These are phyloP conservation scores for Jatropha curcas DNA, from an alignment of 345 rosid genomes.

Conservation along the genomic window DNA sequence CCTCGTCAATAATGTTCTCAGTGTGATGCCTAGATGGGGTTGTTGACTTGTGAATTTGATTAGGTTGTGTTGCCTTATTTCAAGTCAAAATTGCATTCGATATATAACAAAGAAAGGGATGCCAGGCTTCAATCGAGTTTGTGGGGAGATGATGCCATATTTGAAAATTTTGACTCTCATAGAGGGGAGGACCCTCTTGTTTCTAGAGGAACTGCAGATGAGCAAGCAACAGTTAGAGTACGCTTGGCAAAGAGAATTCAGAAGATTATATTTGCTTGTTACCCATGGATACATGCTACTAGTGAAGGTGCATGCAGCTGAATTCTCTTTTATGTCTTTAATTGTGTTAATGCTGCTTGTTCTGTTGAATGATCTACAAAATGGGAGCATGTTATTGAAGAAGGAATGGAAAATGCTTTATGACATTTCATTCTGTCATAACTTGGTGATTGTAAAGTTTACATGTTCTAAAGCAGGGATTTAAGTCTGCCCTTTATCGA, in stretches of 20 bases:
- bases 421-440: neutral
- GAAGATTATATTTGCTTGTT: constrained; percentile 73
- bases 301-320: constrained; percentile 66
- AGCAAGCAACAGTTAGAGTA: constrained; percentile 57
- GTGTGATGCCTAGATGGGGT: constrained; percentile 14
- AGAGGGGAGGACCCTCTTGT: constrained; percentile 48
- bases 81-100: constrained; percentile 79
- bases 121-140: constrained; percentile 90
- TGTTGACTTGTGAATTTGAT: constrained; percentile 25
- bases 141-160: constrained; percentile 79
- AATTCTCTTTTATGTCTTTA: constrained; percentile 12
- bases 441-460: neutral
- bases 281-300: constrained; percentile 93
- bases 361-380: neutral
- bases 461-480: neutral
- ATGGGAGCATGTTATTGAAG: constrained; percentile 1
- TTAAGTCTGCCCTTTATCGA: neutral
- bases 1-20: neutral
- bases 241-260: constrained; percentile 59
- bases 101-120: constrained; percentile 94
- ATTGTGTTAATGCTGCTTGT: constrained; percentile 1
- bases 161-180: constrained; percentile 52
- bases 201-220: constrained; percentile 43
- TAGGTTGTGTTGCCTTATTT: constrained; percentile 95
- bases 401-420: neutral